These are phyloP conservation scores for Pestalotiopsis sp. DNA, from an alignment of 2,329 filamentous ascomycete species.

Conservation along the genomic window DNA sequence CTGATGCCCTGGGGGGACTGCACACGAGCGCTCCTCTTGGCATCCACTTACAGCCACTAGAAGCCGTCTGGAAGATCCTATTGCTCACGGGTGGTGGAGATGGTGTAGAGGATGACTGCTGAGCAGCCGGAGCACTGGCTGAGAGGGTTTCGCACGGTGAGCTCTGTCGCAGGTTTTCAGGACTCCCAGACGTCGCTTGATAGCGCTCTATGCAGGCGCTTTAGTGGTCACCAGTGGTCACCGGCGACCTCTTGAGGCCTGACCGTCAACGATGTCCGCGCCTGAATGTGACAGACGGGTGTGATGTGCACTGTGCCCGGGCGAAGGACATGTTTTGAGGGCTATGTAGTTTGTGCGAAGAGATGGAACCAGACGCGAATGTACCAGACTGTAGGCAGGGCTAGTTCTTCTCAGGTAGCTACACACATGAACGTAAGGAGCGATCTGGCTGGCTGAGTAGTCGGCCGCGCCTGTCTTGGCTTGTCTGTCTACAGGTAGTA, in stretches of 20 bases:
- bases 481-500: background rate
- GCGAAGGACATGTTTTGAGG: background rate
- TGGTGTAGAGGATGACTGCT: conserved; percentile 4
- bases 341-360: background rate
- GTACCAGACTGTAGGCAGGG: background rate
- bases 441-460: no score
- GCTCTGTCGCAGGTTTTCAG: background rate
- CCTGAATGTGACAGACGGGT: conserved; percentile 6
- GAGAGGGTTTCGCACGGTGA: conserved; percentile 7
- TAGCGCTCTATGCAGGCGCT: conserved; percentile 4
- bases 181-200: conserved; percentile 8
- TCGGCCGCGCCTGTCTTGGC: background rate
- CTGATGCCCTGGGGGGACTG: conserved; percentile 8
- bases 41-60: conserved; percentile 17
- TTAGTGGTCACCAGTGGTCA: conserved; percentile 12
- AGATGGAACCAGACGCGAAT: background rate
- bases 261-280: conserved; percentile 6
- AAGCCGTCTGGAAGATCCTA: conserved; percentile 11
- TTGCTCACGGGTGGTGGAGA: conserved; percentile 16
- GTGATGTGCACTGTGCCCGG: conserved; percentile 6
- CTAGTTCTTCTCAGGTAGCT: no score
- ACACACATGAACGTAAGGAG: background rate
- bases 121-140: conserved; percentile 8
- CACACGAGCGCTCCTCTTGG: conserved; percentile 12
- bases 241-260: conserved; percentile 1